A percentile compares a stretch with the other conserved stretches of the same genome.
phyloP scores from a whole-genome alignment of 2,329 filamentous ascomycete species.

The Daldinia sp. region DNA sequence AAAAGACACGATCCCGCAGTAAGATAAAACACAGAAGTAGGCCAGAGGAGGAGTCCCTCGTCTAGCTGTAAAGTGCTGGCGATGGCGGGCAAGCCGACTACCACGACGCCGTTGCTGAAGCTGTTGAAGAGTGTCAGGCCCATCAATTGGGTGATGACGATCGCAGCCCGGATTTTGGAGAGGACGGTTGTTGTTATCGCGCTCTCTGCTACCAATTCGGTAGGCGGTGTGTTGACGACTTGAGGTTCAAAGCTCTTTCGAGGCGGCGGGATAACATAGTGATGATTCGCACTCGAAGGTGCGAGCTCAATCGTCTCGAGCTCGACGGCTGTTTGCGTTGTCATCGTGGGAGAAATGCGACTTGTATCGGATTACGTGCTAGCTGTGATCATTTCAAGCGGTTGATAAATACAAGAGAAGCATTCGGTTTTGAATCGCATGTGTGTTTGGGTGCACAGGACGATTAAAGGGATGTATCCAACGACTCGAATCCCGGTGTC shows the following conservation, averaged over 20 bases:
- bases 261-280: neutral
- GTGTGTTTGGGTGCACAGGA: too few species aligned
- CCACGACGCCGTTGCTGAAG: neutral
- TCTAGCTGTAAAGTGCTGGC: neutral
- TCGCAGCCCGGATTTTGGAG: neutral
- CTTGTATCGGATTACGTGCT: neutral
- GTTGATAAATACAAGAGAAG: neutral
- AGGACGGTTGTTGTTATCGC: neutral
- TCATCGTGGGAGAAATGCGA: neutral
- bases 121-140: neutral
- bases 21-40: neutral
- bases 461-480: neutral
- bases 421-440: too few species aligned
- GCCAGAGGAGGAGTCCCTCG: constrained; percentile 1
- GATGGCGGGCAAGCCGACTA: neutral
- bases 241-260: neutral
- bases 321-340: neutral
- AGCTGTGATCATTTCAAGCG: neutral
- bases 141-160: neutral
- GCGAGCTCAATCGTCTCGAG: neutral
- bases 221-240: neutral
- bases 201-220: neutral
- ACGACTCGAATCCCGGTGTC: neutral
- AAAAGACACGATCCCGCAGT: neutral
- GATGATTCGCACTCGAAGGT: neutral